phyloP scores from a whole-genome alignment of 2,329 filamentous ascomycete species.

The Stachybotrys echinatus region DNA sequence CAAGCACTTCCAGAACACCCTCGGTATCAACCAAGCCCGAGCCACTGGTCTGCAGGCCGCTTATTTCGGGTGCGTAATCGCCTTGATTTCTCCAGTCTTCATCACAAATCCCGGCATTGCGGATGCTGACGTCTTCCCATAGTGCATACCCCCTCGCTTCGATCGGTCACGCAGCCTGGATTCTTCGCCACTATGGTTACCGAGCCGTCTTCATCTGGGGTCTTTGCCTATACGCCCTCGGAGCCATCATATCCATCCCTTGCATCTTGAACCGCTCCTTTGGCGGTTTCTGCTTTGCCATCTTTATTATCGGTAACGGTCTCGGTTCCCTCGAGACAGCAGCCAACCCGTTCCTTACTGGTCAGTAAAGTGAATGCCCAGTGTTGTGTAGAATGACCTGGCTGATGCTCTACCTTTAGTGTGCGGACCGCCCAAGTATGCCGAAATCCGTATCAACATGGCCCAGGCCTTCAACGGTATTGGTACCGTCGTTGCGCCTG shows the following conservation, averaged over 20 bases:
- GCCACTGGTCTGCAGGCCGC: conserved; percentile 43
- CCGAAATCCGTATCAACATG: conserved; percentile 69
- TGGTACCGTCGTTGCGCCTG: conserved; percentile 66
- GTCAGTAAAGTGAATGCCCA: conserved; percentile 17
- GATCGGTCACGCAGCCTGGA: conserved; percentile 56
- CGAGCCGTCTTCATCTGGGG: conserved; percentile 65
- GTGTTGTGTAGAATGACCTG: too few relatives aligned
- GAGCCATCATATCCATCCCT: conserved; percentile 51
- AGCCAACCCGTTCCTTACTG: conserved; percentile 69
- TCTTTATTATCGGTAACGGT: conserved; percentile 71
- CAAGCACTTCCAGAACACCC: conserved; percentile 42
- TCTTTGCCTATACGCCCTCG: conserved; percentile 59
- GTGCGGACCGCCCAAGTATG: conserved; percentile 60
- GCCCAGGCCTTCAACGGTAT: conserved; percentile 75
- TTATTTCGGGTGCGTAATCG: conserved; percentile 46
- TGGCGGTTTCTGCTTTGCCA: conserved; percentile 65
- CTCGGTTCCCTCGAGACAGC: conserved; percentile 71
- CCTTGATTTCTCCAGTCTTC: conserved; percentile 30
- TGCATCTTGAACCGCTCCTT: conserved; percentile 61
- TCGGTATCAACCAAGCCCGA: conserved; percentile 37
- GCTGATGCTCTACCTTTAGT: conserved; percentile 16
- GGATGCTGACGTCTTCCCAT: conserved; percentile 25
- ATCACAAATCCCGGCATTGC: conserved; percentile 19
- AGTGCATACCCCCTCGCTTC: conserved; percentile 67
- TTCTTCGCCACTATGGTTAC: conserved; percentile 62